These are phyloP conservation scores for Ganoderma lingzhi DNA, from an alignment of 1,284 basidiomycete genomes.

Conservation along the genomic window DNA sequence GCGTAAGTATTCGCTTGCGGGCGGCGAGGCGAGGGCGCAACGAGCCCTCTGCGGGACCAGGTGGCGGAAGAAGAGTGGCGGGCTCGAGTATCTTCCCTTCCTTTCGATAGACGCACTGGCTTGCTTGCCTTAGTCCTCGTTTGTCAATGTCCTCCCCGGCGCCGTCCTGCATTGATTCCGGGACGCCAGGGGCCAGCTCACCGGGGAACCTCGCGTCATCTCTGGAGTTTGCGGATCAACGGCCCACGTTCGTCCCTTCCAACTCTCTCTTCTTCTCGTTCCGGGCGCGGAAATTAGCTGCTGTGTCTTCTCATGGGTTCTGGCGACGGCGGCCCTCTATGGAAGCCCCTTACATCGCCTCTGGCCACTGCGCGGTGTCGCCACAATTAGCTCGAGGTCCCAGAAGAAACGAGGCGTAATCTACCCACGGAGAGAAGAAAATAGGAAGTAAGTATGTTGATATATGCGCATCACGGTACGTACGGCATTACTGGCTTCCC, in stretches of 20 bases:
- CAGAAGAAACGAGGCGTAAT: not conserved
- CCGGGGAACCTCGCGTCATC: not conserved
- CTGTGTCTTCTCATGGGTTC: not conserved
- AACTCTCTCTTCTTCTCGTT: not conserved
- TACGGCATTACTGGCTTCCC: not conserved
- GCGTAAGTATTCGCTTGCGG: not conserved
- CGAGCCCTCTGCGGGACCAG: not conserved
- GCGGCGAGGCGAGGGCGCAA: not conserved
- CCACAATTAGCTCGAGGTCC: constrained; percentile 1
- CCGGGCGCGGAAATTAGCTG: constrained; percentile 1
- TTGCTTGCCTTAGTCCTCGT: not conserved
- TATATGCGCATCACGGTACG: not conserved
- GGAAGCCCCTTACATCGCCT: not conserved
- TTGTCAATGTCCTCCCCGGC: not conserved
- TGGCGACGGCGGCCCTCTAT: not conserved
- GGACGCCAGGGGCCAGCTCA: not conserved
- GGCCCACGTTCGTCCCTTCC: not conserved
- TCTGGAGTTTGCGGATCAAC: constrained; percentile 2
- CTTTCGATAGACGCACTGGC: not conserved
- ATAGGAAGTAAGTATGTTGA: not conserved
- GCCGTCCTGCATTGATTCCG: not conserved
- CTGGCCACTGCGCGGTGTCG: not conserved
- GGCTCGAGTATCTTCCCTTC: not conserved
- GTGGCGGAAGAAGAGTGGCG: not conserved
- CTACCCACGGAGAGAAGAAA: not conserved